phyloP scores from a whole-genome alignment of 495 filamentous ascomycete genomes.

The Evernia prunastri region DNA sequence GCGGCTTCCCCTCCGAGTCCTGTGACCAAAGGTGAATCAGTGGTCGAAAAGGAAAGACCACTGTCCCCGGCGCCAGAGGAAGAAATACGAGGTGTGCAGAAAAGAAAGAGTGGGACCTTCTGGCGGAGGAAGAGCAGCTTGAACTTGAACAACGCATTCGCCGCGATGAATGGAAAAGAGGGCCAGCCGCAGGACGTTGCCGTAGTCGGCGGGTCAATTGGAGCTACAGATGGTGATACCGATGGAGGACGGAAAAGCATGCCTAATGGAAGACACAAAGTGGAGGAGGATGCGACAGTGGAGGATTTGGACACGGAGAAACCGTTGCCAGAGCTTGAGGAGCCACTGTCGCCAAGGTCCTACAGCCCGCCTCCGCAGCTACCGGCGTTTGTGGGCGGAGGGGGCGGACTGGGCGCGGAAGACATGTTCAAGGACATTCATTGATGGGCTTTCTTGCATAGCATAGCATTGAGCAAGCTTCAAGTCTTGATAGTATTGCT shows the following conservation, averaged over 20 bases:
- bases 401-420: conserved; percentile 15
- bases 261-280: conserved; percentile 3
- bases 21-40: neutral
- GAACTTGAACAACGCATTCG: conserved; percentile 2
- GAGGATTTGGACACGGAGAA: conserved; percentile 9
- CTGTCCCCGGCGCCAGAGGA: conserved; percentile 3
- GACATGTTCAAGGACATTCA: conserved; percentile 21
- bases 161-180: neutral
- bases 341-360: conserved; percentile 9
- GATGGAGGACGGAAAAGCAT: neutral
- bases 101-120: conserved; percentile 22
- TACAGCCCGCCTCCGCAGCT: conserved; percentile 23
- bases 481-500: neutral
- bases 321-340: neutral
- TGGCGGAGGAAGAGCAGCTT: conserved; percentile 20
- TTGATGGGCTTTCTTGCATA: conserved; percentile 4
- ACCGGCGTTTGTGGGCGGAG: conserved; percentile 19
- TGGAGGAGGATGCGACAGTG: neutral
- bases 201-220: neutral
- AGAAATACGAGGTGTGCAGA: conserved; percentile 5
- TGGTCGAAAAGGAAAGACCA: neutral
- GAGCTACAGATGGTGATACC: neutral
- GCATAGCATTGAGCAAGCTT: neutral
- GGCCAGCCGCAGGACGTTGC: neutral
- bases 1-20: neutral